Base-by-base conservation (phyloP, 495 filamentous ascomycete genomes). In the Copromyces sp. region DNA sequence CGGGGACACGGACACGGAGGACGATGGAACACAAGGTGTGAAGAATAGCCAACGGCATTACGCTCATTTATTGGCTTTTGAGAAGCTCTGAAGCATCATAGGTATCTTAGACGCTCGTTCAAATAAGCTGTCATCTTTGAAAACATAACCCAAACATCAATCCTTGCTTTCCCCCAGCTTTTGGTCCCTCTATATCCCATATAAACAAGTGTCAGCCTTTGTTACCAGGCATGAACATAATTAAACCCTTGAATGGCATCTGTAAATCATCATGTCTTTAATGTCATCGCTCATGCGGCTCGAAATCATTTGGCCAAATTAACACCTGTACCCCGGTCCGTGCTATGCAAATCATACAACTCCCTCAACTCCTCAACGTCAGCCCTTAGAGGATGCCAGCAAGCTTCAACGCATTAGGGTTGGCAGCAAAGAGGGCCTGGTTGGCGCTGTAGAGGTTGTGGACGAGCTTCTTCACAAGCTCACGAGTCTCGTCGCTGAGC, bases 401-500 rank as follows among this genome's bases (percentile, higher is more conserved):
- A 42, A 81, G 73, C 73, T 77, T 75, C 73, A 82, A 73, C 53
- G 77, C 70, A 29, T 77, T 76, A 9, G 78, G 77, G 73, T 79
- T 70, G 47, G n/a, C 73, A 76, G 61, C 69, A 69, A 82, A 82
- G 38, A 81, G 73, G 8, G 74, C 74, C 20, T 76, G 77, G 72
- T 82, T 78, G 72, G 74, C 76, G 38, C 74, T 76, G 73, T 74
- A 79, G 37, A 82, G 77, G 0, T 74, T 68, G 61, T 73, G 71
- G 41, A 81, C 76, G 2, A 69, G 78, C 68, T 74, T 75, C 70
- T 70, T 73, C 11, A 80, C 79, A 68, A 76, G 69, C 69, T 83
- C 79, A 65, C 93, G 90, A 39, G 92, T 94, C 82, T 94, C 91
- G 41, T 90, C 89, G 71, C 92, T 91, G 11, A 99, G 84, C 84